phyloP scores from a whole-genome alignment of 257 asterid genomes.

The Scutellaria minor region DNA sequence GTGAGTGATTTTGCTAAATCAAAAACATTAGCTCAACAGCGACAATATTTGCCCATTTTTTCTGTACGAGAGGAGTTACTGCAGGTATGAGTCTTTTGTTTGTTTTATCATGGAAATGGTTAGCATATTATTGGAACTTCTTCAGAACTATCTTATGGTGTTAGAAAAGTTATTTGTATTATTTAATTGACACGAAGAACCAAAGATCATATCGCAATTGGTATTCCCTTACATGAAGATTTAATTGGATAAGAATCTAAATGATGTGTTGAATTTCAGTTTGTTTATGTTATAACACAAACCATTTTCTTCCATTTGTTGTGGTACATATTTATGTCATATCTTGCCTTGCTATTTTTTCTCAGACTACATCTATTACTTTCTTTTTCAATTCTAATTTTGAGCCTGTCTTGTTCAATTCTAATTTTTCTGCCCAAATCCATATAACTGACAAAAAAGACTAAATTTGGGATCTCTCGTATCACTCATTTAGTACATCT shows the following conservation, averaged over 20 bases:
- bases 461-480: conserved; percentile 6
- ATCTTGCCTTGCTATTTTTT: background rate
- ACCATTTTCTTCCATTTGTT: background rate
- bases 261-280: background rate
- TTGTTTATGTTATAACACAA: background rate
- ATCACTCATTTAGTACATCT: conserved; percentile 11
- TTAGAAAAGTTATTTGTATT: conserved; percentile 6
- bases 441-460: background rate
- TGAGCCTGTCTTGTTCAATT: background rate
- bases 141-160: background rate
- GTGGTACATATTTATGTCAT: background rate
- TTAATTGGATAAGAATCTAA: conserved; percentile 1
- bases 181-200: conserved; percentile 8
- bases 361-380: background rate
- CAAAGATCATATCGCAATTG: background rate
- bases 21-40: conserved; percentile 78
- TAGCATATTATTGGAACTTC: background rate
- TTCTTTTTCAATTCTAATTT: background rate
- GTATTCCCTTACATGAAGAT: conserved; percentile 4
- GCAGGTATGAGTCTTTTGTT: conserved; percentile 61
- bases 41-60: conserved; percentile 93
- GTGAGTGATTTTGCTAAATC: conserved; percentile 78
- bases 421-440: conserved; percentile 7
- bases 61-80: conserved; percentile 93
- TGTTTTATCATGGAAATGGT: conserved; percentile 13